Conservation (phyloP, 148 eudicot genomes). For the Pouteria glomerata region DNA sequence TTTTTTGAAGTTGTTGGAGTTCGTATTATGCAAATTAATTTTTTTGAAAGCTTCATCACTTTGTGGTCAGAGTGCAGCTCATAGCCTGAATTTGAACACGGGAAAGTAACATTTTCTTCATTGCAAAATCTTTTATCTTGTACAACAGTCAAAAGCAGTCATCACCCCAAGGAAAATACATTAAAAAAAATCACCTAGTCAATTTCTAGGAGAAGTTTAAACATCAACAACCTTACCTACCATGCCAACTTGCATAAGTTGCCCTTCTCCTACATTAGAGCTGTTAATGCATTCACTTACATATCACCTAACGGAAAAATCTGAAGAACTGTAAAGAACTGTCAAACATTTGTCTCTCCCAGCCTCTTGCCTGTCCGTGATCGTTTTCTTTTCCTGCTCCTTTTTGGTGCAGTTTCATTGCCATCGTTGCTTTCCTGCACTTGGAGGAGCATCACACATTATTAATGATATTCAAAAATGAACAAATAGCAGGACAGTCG, state of each 20-base stretch:
- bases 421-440: constrained; percentile 35
- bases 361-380: constrained; percentile 33
- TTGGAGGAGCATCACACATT: not conserved
- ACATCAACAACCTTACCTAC: not conserved
- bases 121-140: no score
- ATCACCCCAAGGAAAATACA: no score
- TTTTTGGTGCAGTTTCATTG: constrained; percentile 23
- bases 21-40: no score
- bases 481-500: not conserved
- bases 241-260: not conserved
- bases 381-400: constrained; percentile 65
- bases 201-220: not conserved
- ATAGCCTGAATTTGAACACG: no score
- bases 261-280: not conserved
- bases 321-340: not conserved
- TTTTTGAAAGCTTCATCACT: no score
- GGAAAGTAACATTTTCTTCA: no score
- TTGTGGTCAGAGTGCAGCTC: no score
- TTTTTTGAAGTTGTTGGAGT: no score
- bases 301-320: not conserved
- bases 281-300: not conserved
- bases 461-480: constrained; percentile 1
- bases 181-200: no score
- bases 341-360: constrained; percentile 17
- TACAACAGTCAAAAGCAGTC: no score